A percentile compares a stretch with the other conserved stretches of the same genome.
These are phyloP conservation scores for Calonectria hongkongensis DNA, from an alignment of 2,329 filamentous ascomycete genomes.

Conservation along the genomic window DNA sequence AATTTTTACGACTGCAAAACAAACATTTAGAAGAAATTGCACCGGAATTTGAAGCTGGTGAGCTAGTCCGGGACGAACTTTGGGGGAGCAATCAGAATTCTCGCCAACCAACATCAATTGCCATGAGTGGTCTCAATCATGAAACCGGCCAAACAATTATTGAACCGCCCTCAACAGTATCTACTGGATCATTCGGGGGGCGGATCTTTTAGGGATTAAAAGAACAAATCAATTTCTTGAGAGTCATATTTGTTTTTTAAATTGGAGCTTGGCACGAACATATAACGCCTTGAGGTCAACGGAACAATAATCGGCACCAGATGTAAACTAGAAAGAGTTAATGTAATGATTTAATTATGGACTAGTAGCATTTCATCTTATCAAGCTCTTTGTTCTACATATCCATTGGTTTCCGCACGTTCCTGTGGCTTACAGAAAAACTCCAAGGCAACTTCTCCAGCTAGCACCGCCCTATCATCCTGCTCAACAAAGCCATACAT, in stretches of 20 bases:
- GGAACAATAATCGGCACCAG: background rate
- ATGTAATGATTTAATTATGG: background rate
- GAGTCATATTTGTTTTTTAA: too few species aligned
- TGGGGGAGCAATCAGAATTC: background rate
- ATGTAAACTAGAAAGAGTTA: background rate
- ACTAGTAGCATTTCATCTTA: background rate
- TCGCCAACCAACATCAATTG: background rate
- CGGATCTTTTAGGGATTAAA: background rate
- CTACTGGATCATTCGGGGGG: background rate
- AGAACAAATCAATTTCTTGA: too few species aligned
- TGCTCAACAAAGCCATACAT: background rate
- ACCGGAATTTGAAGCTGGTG: background rate
- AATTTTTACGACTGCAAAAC: background rate
- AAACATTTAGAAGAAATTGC: slow-evolving; percentile 12
- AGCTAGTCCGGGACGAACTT: background rate
- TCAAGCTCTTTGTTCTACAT: background rate
- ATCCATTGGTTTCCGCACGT: background rate
- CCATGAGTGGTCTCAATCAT: background rate
- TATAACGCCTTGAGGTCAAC: too few species aligned
- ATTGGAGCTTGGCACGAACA: too few species aligned
- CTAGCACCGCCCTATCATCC: background rate
- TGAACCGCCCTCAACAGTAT: background rate
- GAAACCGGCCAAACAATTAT: background rate
- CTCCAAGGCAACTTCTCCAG: slow-evolving; percentile 14
- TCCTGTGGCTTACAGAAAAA: slow-evolving; percentile 5